These are phyloP conservation scores for Aureobasidium leucospermi DNA, from an alignment of 2,329 filamentous ascomycete species.

Conservation along the genomic window DNA sequence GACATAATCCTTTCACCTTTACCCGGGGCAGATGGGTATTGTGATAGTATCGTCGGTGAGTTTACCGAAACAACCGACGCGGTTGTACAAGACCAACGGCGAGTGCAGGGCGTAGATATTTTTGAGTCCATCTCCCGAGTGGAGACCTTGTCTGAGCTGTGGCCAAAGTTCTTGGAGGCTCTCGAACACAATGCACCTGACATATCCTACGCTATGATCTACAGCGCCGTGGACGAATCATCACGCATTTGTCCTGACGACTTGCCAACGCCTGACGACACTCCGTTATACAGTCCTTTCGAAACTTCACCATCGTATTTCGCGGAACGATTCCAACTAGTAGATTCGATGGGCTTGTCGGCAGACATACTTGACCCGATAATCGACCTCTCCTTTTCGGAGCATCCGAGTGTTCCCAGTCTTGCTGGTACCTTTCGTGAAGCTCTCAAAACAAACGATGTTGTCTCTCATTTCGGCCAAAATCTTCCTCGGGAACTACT, in stretches of 20 bases:
- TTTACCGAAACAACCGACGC: conserved; percentile 13
- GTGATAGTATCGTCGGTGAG: conserved; percentile 13
- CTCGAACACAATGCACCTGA: conserved; percentile 7
- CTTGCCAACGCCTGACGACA: not conserved
- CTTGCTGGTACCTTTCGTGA: conserved; percentile 17
- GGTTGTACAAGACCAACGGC: conserved; percentile 10
- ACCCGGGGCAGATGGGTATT: conserved; percentile 14
- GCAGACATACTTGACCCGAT: conserved; percentile 20
- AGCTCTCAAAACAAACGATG: conserved; percentile 3
- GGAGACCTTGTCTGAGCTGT: conserved; percentile 7
- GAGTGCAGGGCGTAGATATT: conserved; percentile 6
- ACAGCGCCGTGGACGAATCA: conserved; percentile 18
- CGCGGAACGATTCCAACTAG: conserved; percentile 17
- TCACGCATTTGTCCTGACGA: conserved; percentile 7
- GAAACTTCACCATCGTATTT: not conserved
- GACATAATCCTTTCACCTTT: conserved; percentile 23
- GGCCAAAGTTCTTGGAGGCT: conserved; percentile 8
- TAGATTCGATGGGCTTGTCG: conserved; percentile 21
- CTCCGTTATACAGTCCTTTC: not conserved
- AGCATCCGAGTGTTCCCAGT: not conserved
- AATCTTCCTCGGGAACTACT: conserved; percentile 6
- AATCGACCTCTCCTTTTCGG: conserved; percentile 14
- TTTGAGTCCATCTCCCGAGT: conserved; percentile 4
- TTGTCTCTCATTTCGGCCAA: not conserved
- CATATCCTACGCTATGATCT: conserved; percentile 14